Base-by-base conservation (phyloP, 2,329 filamentous ascomycete species). In the Sporothrix inflata region DNA sequence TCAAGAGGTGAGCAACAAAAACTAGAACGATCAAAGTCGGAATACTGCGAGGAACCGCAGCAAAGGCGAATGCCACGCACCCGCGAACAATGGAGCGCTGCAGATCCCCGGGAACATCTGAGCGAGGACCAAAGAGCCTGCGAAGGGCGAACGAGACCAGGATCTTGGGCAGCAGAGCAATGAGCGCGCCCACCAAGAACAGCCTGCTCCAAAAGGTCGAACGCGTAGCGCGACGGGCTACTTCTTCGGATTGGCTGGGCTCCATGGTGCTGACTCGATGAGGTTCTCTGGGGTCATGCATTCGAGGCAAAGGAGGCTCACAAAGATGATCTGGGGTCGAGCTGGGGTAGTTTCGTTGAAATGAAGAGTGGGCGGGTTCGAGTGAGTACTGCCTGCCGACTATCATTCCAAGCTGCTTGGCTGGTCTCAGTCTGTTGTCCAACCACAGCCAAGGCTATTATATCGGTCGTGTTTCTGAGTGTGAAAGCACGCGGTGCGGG, bases 221-320 rank as follows among this genome's bases (percentile, higher is more conserved):
- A 4, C 7, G 34, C 3, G 57, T 24, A 40, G 16, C 57, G 12
- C 34, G 57, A 42, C 34, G 57, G 38, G 57, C 19, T 9, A 21
- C 34, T 42, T 42, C 34, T 42, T 63, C 57, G 12, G 57, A 42
- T 16, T 63, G n/a, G 19, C 57, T 63, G 38, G 57, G 57, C n/a
- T 63, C 57, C 57, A 42, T 63, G 57, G n/a, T 63, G 57, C 57
- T 16, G 34, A 63, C 55, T 60, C 19, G 53, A n/a, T 30, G 14
- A 27, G 27, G 12, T 19, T 21, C 47, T 49, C 47, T 21, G 45
- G 45, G 45, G 19, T 47, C 45, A 47, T 47, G 19, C 47, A 57
- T n/a, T n/a, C 7, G 27, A 34, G 53, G 4, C n/a, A 19, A 19
- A 11, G 27, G 27, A 34, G 6, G 53, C 27, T 55, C 51, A 55